A percentile compares a stretch with the other conserved stretches of the same genome.
These are phyloP conservation scores for Reticulascus tulasneorum DNA, from an alignment of 2,329 filamentous ascomycete species.

Conservation along the genomic window DNA sequence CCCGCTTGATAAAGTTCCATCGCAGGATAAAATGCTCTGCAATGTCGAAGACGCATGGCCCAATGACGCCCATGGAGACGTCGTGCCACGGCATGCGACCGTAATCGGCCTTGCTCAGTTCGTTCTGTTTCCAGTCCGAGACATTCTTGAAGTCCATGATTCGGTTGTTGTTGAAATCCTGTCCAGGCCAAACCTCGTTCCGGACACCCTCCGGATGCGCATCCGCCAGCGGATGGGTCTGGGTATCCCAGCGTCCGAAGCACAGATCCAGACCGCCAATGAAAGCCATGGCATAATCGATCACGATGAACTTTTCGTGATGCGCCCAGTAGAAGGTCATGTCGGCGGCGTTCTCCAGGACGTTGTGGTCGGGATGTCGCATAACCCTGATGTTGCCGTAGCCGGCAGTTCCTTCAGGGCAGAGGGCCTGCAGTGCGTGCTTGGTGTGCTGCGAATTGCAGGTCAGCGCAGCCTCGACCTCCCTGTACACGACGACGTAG, in stretches of 20 bases:
- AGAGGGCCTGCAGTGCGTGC: constrained; percentile 73
- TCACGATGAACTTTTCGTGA: constrained; percentile 95
- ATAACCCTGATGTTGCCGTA: constrained; percentile 85
- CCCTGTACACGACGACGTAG: constrained; percentile 88
- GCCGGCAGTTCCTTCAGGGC: constrained; percentile 75
- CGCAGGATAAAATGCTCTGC: constrained; percentile 91
- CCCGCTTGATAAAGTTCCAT: constrained; percentile 96
- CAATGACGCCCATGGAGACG: constrained; percentile 85
- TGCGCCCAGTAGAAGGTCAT: constrained; percentile 99
- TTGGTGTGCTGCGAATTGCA: constrained; percentile 95
- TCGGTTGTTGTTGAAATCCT: constrained; percentile 97
- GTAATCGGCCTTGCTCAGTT: constrained; percentile 84
- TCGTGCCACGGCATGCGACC: constrained; percentile 99
- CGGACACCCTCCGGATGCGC: constrained; percentile 78
- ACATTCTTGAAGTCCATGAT: constrained; percentile 95
- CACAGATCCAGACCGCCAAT: constrained; percentile 93
- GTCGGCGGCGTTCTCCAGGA: constrained; percentile 88
- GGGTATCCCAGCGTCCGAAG: constrained; percentile 89
- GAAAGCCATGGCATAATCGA: constrained; percentile 87
- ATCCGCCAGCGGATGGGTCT: constrained; percentile 81
- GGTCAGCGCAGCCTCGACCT: constrained; percentile 75
- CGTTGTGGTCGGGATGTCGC: constrained; percentile 92
- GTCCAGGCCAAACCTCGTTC: constrained; percentile 87
- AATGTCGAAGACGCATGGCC: constrained; percentile 87
- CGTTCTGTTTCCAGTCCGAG: constrained; percentile 87